phyloP scores from a whole-genome alignment of 495 filamentous ascomycete species.

The Penicilliopsis zonata region DNA sequence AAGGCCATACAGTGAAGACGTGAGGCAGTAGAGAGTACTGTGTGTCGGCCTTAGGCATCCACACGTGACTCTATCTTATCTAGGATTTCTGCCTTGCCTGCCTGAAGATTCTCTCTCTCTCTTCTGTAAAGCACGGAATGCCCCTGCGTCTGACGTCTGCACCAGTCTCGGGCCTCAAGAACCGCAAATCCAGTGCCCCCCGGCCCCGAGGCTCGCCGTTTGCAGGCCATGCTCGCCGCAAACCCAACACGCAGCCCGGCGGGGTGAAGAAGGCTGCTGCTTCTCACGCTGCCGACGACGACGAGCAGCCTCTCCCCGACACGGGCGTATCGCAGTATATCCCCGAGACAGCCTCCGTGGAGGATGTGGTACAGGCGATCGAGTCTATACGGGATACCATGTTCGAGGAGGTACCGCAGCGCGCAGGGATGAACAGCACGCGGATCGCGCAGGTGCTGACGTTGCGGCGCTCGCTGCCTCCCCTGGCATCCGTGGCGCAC shows the following conservation, averaged over 20 bases:
- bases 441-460: conserved; percentile 61
- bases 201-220: conserved; percentile 33
- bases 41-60: no score
- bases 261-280: no score
- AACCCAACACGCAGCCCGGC: conserved; percentile 31
- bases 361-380: conserved; percentile 55
- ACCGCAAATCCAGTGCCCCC: conserved; percentile 16
- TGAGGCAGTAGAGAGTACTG: no score
- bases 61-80: no score
- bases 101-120: conserved; percentile 1
- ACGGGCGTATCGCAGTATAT: conserved; percentile 24
- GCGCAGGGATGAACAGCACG: conserved; percentile 61
- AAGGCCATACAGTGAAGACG: no score
- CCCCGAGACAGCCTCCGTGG: conserved; percentile 36
- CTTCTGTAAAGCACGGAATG: conserved; percentile 16
- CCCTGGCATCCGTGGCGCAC: conserved; percentile 59
- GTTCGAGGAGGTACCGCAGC: conserved; percentile 57
- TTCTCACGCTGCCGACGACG: conserved; percentile 30
- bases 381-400: conserved; percentile 47
- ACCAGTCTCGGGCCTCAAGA: conserved; percentile 31
- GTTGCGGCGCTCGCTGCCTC: conserved; percentile 52
- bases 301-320: conserved; percentile 32
- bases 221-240: conserved; percentile 42
- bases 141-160: conserved; percentile 34
- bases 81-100: no score